Percentiles rank a stretch among this genome's conserved stretches.
Conservation (phyloP, 2,329 filamentous ascomycete genomes). For the Fusarium nelsonii region DNA sequence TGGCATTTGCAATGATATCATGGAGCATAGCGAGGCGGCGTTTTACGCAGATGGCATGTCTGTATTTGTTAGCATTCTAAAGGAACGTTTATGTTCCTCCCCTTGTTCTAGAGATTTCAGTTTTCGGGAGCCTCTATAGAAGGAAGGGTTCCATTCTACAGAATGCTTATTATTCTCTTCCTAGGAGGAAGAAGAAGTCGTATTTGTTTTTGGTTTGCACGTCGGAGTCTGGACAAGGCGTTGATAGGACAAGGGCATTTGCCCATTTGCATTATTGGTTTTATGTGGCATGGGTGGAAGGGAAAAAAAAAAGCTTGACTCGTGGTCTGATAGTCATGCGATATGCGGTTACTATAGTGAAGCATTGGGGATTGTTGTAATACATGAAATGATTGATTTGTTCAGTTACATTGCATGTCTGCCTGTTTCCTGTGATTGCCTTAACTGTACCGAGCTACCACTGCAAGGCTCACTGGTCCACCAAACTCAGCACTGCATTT, state of each 20-base stretch:
- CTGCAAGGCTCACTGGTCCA: not conserved
- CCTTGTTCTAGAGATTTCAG: conserved; percentile 28
- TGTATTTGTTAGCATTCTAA: conserved; percentile 44
- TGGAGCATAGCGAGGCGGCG: conserved; percentile 59
- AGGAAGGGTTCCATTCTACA: conserved; percentile 25
- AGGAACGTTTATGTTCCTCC: conserved; percentile 27
- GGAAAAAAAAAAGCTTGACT: conserved; percentile 43
- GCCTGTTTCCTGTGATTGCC: not conserved
- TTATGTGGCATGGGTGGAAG: conserved; percentile 40
- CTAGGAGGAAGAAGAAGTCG: conserved; percentile 9
- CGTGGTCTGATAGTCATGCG: conserved; percentile 23
- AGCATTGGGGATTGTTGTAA: conserved; percentile 35
- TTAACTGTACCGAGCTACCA: not conserved
- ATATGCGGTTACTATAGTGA: conserved; percentile 25
- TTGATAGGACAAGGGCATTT: conserved; percentile 26
- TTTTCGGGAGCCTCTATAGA: conserved; percentile 26
- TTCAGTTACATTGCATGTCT: not conserved
- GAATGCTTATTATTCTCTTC: conserved; percentile 19
- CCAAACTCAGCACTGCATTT: not conserved
- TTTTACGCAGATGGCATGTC: conserved; percentile 48
- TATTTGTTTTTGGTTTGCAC: conserved; percentile 20
- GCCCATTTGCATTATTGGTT: conserved; percentile 29
- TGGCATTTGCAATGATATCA: conserved; percentile 46
- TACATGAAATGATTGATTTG: conserved; percentile 34
- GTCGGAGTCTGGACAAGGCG: conserved; percentile 39